Percentiles rank a stretch among this genome's conserved stretches.
Evolutionary conservation across 2,329 filamentous ascomycete species (phyloP).

Genomic region (Ustulina deusta): DNA sequence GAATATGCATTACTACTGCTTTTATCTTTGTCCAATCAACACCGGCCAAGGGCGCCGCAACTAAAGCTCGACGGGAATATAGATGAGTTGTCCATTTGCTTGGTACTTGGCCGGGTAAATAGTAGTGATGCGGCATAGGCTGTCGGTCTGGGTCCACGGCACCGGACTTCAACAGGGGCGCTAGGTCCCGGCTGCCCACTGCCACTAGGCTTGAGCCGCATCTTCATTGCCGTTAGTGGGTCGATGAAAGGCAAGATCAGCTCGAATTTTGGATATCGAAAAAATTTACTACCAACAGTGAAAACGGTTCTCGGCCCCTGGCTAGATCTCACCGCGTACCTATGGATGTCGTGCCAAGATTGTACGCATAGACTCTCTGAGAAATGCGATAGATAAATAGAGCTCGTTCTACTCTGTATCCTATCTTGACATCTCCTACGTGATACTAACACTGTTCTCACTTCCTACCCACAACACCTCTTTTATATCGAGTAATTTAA

Average conservation of each 20-base stretch:
- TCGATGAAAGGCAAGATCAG: slow-evolving; percentile 21
- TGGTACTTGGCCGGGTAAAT: slow-evolving; percentile 13
- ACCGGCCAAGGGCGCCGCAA: slow-evolving; percentile 2
- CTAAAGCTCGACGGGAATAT: slow-evolving; percentile 1
- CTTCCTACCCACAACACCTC: background rate
- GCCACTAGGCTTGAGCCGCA: slow-evolving; percentile 32
- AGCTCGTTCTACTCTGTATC: slow-evolving; percentile 8
- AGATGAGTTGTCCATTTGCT: slow-evolving; percentile 18
- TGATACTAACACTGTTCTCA: slow-evolving; percentile 2
- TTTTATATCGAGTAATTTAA: background rate
- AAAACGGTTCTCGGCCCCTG: slow-evolving; percentile 36
- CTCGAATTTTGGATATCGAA: slow-evolving; percentile 10
- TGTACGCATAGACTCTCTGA: slow-evolving; percentile 10
- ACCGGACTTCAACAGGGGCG: slow-evolving; percentile 21
- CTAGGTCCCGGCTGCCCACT: slow-evolving; percentile 29
- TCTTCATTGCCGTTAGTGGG: slow-evolving; percentile 10
- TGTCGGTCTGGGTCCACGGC: slow-evolving; percentile 36
- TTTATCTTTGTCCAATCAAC: slow-evolving; percentile 10
- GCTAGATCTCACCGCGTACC: background rate
- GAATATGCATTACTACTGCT: background rate
- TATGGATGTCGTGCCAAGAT: background rate
- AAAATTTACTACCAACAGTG: slow-evolving; percentile 18
- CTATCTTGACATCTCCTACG: background rate
- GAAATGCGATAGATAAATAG: slow-evolving; percentile 30
- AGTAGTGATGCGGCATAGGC: slow-evolving; percentile 32